Conservation (phyloP, 371 early-diverging fungal genomes). For the Actinomucor elegans region DNA sequence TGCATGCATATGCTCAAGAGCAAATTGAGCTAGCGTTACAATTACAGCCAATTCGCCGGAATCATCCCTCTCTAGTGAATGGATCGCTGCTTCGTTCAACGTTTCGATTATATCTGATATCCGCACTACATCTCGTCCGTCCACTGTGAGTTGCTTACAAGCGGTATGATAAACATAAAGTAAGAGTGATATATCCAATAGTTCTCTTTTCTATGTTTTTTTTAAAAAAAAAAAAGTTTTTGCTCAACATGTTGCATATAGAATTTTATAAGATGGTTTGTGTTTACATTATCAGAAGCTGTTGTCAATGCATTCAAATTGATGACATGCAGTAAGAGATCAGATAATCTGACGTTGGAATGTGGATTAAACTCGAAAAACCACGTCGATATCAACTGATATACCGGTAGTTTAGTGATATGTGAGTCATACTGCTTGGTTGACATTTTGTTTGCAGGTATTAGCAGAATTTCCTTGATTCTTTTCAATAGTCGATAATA, state of each 20-base stretch:
- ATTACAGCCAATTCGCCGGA: neutral
- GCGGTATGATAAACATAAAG: constrained; percentile 2
- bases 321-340: neutral
- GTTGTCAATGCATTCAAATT: neutral
- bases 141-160: constrained; percentile 6
- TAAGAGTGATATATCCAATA: constrained; percentile 8
- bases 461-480: neutral
- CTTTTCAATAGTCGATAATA: neutral
- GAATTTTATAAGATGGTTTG: neutral
- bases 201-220: neutral
- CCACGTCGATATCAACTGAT: constrained; percentile 4
- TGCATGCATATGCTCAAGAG: constrained; percentile 11
- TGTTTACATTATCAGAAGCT: neutral
- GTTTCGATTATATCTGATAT: constrained; percentile 14
- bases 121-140: constrained; percentile 3
- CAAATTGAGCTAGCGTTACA: constrained; percentile 14
- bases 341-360: neutral
- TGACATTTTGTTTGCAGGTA: neutral
- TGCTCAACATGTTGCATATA: neutral
- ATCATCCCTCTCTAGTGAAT: neutral
- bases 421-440: constrained; percentile 1
- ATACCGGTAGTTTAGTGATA: neutral
- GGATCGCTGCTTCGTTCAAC: neutral
- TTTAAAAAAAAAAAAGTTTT: neutral
- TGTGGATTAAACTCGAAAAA: constrained; percentile 13